Conservation (phyloP, 2,329 filamentous ascomycete species). For the Arthrocladium fulminans region DNA sequence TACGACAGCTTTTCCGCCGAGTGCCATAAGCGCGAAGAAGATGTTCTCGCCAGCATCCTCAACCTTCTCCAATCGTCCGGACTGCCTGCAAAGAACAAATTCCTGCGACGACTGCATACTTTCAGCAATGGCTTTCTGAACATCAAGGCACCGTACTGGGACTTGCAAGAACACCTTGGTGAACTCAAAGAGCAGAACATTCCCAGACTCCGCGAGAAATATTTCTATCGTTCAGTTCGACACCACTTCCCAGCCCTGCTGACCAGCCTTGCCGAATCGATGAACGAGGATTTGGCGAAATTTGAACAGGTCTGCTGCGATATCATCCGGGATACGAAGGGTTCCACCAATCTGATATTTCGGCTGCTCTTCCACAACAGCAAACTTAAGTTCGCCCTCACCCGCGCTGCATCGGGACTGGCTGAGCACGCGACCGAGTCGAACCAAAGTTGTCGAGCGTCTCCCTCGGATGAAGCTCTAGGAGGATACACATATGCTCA, state of each 20-base stretch:
- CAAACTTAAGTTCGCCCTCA: slow-evolving; percentile 2
- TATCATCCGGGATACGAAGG: neutral
- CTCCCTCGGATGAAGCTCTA: neutral
- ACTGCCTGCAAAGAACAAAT: neutral
- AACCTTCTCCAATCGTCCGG: neutral
- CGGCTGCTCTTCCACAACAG: slow-evolving; percentile 7
- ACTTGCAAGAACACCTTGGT: neutral
- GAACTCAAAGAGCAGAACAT: neutral
- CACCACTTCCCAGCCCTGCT: slow-evolving; percentile 4
- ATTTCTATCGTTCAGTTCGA: neutral
- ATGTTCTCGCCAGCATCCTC: slow-evolving; percentile 5
- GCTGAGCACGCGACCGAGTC: neutral
- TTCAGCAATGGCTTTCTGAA: neutral
- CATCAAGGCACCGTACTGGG: neutral
- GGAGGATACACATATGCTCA: slow-evolving; percentile 30
- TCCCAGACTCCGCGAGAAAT: neutral
- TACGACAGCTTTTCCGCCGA: neutral
- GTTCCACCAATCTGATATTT: neutral
- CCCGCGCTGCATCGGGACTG: neutral
- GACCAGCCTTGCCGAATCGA: neutral
- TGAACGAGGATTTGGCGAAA: slow-evolving; percentile 1
- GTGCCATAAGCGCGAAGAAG: neutral
- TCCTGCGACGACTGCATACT: neutral
- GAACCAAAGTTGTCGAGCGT: neutral
- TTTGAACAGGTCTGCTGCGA: neutral